phyloP scores from a whole-genome alignment of 176 grass and related monocot species.

The Stipa capillata region DNA sequence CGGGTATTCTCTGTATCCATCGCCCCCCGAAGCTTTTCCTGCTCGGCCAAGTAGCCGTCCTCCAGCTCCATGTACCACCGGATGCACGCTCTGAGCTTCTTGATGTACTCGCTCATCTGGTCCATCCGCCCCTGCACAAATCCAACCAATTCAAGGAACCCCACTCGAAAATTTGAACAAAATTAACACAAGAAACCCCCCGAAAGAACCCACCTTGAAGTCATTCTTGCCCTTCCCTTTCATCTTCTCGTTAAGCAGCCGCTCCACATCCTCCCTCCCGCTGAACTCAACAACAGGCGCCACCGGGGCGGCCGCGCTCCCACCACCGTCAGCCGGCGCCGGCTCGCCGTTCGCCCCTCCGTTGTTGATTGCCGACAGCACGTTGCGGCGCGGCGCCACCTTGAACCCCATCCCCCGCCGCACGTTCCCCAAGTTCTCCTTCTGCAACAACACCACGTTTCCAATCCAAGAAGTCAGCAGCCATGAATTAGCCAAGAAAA shows the following conservation, averaged over 20 bases:
- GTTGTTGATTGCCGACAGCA: slow-evolving; percentile 59
- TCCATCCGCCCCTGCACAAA: slow-evolving; percentile 57
- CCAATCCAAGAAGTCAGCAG: background rate
- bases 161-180: background rate
- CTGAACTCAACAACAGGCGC: slow-evolving; percentile 38
- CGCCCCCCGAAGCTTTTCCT: slow-evolving; percentile 45
- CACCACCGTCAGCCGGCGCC: background rate
- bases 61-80: slow-evolving; percentile 60
- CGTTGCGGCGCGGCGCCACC: slow-evolving; percentile 32
- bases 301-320: background rate
- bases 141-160: background rate
- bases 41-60: slow-evolving; percentile 62
- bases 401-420: slow-evolving; percentile 30
- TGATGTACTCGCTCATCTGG: slow-evolving; percentile 85
- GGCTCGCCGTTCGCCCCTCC: slow-evolving; percentile 22
- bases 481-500: background rate
- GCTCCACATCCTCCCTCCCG: slow-evolving; percentile 81
- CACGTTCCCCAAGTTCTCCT: slow-evolving; percentile 64
- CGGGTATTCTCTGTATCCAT: slow-evolving; percentile 46
- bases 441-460: background rate
- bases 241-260: slow-evolving; percentile 82
- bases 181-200: background rate
- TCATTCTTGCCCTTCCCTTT: slow-evolving; percentile 81
- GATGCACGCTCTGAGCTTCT: slow-evolving; percentile 69
- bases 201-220: slow-evolving; percentile 45